Conservation (phyloP, 2,329 filamentous ascomycete genomes). For the Hypoxylon sp. region DNA sequence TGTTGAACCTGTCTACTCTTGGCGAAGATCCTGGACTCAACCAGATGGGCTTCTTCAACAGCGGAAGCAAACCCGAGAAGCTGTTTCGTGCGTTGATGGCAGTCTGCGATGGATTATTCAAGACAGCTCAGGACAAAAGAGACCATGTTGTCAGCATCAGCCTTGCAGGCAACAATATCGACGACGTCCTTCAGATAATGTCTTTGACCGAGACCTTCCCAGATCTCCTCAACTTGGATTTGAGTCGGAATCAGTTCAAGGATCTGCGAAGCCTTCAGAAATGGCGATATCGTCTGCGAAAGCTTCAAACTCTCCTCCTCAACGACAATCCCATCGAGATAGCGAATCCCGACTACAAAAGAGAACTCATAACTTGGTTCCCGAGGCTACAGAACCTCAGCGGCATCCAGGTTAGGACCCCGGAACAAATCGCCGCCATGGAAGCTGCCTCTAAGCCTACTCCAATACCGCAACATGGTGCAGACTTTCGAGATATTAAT, state of each 20-base stretch:
- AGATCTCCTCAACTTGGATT: slow-evolving; percentile 87
- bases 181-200: slow-evolving; percentile 79
- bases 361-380: slow-evolving; percentile 84
- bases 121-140: slow-evolving; percentile 77
- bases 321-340: slow-evolving; percentile 81
- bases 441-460: slow-evolving; percentile 66
- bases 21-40: slow-evolving; percentile 79
- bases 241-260: slow-evolving; percentile 85
- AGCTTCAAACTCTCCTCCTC: slow-evolving; percentile 85
- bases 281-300: slow-evolving; percentile 85
- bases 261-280: slow-evolving; percentile 76
- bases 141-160: slow-evolving; percentile 87
- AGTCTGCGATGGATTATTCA: slow-evolving; percentile 84
- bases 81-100: slow-evolving; percentile 94
- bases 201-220: slow-evolving; percentile 84
- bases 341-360: slow-evolving; percentile 71
- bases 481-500: slow-evolving; percentile 81
- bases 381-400: slow-evolving; percentile 85
- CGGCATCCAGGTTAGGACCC: slow-evolving; percentile 78
- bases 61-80: slow-evolving; percentile 80
- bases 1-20: slow-evolving; percentile 87
- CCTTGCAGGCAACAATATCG: slow-evolving; percentile 83
- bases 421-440: slow-evolving; percentile 75
- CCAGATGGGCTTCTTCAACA: slow-evolving; percentile 82
- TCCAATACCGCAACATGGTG: slow-evolving; percentile 73